A percentile compares a stretch with the other conserved stretches of the same genome.
These are phyloP conservation scores for Quaeritorhiza haematococci DNA, from an alignment of 371 early-diverging fungal genomes.

Conservation along the genomic window DNA sequence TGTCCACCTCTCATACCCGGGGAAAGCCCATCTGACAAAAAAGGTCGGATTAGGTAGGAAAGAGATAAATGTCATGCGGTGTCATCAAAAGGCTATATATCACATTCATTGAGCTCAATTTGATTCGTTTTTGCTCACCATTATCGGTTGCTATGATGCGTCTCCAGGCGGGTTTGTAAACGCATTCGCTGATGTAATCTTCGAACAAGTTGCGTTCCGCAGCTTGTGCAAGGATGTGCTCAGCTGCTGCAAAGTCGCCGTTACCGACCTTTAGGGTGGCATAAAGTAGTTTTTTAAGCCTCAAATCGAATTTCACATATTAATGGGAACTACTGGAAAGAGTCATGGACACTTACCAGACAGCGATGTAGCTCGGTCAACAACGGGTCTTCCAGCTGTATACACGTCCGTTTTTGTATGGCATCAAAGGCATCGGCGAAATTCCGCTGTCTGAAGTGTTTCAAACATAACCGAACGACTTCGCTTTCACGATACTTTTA, in stretches of 20 bases:
- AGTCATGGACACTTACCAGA: slow-evolving; percentile 30
- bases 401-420: slow-evolving; percentile 55
- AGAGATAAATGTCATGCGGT: no score
- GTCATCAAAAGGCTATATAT: no score
- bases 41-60: neutral
- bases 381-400: slow-evolving; percentile 73
- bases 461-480: slow-evolving; percentile 76
- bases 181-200: slow-evolving; percentile 56
- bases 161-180: slow-evolving; percentile 73
- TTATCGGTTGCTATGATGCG: slow-evolving; percentile 38
- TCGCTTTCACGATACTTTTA: slow-evolving; percentile 68
- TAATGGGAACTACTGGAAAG: neutral
- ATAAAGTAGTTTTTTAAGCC: neutral
- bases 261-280: slow-evolving; percentile 42
- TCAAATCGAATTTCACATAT: no score
- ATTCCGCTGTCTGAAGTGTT: slow-evolving; percentile 82
- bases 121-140: slow-evolving; percentile 8
- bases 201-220: slow-evolving; percentile 58
- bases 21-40: slow-evolving; percentile 5
- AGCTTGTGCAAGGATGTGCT: slow-evolving; percentile 60
- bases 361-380: slow-evolving; percentile 66
- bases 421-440: slow-evolving; percentile 65
- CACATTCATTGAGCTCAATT: neutral
- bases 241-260: slow-evolving; percentile 69
- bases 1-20: slow-evolving; percentile 83